phyloP scores from a whole-genome alignment of 2,329 filamentous ascomycete species.

The Aureobasidium pullulans region DNA sequence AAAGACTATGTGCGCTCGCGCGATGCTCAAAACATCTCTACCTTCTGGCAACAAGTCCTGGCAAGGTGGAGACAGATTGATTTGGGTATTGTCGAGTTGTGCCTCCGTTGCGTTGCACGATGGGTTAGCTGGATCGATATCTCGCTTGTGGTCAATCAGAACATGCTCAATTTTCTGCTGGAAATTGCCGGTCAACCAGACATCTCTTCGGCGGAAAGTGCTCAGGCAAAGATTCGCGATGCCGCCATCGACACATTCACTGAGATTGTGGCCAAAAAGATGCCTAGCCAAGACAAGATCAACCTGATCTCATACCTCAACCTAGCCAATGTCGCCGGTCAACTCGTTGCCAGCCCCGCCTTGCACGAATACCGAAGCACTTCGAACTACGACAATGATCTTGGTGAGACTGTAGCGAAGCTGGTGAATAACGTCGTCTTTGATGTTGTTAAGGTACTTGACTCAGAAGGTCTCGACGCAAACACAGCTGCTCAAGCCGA shows the following conservation, averaged over 20 bases:
- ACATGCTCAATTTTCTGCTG: conserved; percentile 77
- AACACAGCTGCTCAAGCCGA: conserved; percentile 68
- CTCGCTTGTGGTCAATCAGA: conserved; percentile 80
- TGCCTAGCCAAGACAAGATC: conserved; percentile 88
- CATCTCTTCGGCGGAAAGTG: conserved; percentile 51
- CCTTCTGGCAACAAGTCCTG: conserved; percentile 87
- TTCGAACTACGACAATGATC: conserved; percentile 85
- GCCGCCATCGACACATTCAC: conserved; percentile 91
- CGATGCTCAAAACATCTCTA: conserved; percentile 81
- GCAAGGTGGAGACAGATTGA: conserved; percentile 62
- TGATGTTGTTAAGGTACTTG: conserved; percentile 81
- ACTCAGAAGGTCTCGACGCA: conserved; percentile 57
- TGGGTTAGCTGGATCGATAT: conserved; percentile 99
- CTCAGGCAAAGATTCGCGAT: conserved; percentile 69
- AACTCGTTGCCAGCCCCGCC: conserved; percentile 76
- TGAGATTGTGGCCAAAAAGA: conserved; percentile 96
- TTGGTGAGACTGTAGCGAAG: conserved; percentile 91
- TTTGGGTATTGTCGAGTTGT: conserved; percentile 74
- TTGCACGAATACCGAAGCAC: conserved; percentile 73
- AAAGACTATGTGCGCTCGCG: conserved; percentile 84
- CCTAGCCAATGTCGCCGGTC: conserved; percentile 73
- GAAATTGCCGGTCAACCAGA: conserved; percentile 71
- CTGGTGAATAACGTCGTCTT: conserved; percentile 84
- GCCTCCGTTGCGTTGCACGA: conserved; percentile 82
- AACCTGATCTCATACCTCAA: conserved; percentile 89